phyloP scores from a whole-genome alignment of 257 asterid species.

The Rubia yunnanensis region DNA sequence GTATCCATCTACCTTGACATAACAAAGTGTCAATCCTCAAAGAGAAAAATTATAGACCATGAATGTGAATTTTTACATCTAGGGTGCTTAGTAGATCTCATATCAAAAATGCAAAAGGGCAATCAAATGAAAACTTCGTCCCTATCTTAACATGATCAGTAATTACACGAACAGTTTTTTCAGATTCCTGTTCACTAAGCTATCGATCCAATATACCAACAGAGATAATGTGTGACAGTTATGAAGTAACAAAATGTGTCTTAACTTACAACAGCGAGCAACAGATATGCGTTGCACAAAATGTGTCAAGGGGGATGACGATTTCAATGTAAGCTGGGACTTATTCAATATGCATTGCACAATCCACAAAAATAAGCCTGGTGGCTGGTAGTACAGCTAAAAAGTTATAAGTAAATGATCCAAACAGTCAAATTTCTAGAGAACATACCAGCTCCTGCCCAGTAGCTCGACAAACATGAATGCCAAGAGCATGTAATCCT shows the following conservation, averaged over 20 bases:
- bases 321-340: not conserved
- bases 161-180: not conserved
- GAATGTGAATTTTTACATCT: slow-evolving; percentile 3
- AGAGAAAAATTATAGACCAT: slow-evolving; percentile 11
- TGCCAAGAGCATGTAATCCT: slow-evolving; percentile 84
- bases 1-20: slow-evolving; percentile 97
- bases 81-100: slow-evolving; percentile 7
- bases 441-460: slow-evolving; percentile 90
- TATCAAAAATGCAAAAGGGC: not conserved
- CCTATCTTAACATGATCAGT: not conserved
- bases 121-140: not conserved
- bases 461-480: slow-evolving; percentile 97
- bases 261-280: not conserved
- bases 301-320: not conserved
- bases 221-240: not conserved
- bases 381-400: not conserved
- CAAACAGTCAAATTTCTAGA: slow-evolving; percentile 5
- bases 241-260: too few species aligned
- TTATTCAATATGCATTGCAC: not conserved
- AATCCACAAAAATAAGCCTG: not conserved
- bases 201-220: not conserved
- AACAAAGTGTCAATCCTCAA: slow-evolving; percentile 29
- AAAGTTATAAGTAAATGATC: not conserved
- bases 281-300: too few species aligned
- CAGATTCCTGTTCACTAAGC: not conserved